A percentile compares a stretch with the other conserved stretches of the same genome.
phyloP scores from a whole-genome alignment of 345 rosid species.

The Eucalyptus pauciflora region DNA sequence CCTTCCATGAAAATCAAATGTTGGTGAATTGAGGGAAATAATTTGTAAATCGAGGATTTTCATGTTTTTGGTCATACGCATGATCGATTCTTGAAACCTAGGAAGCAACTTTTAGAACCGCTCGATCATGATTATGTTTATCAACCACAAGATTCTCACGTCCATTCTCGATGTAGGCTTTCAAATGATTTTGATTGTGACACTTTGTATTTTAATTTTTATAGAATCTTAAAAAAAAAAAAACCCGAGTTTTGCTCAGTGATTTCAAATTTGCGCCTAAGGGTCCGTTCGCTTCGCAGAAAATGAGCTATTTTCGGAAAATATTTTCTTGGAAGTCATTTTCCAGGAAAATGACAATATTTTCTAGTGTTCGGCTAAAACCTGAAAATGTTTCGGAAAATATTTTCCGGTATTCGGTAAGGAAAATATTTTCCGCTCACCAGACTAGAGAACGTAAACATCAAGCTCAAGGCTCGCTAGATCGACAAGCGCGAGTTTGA shows the following conservation, averaged over 20 bases:
- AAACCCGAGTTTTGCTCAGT: not conserved
- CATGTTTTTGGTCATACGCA: not conserved
- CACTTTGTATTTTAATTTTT: not conserved
- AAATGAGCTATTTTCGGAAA: no score
- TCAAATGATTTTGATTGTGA: not conserved
- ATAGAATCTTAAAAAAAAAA: not conserved
- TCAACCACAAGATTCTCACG: not conserved
- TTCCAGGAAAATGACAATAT: no score
- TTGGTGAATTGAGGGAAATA: not conserved
- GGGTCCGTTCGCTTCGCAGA: no score
- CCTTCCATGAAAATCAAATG: not conserved
- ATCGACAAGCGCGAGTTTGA: no score
- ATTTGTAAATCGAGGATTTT: not conserved
- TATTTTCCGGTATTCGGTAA: no score
- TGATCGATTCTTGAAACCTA: not conserved
- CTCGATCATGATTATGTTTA: not conserved
- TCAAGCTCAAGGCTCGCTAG: no score
- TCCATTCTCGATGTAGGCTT: not conserved
- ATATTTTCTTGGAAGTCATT: no score
- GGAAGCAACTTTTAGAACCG: not conserved
- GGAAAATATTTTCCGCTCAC: no score
- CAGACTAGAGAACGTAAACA: no score
- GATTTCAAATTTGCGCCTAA: not conserved
- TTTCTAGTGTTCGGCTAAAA: no score
- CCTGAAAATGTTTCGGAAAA: no score